A percentile compares a stretch with the other conserved stretches of the same genome.
Evolutionary conservation across 345 rosid genomes (phyloP).

Genomic region (Abelmoschus esculentus): DNA sequence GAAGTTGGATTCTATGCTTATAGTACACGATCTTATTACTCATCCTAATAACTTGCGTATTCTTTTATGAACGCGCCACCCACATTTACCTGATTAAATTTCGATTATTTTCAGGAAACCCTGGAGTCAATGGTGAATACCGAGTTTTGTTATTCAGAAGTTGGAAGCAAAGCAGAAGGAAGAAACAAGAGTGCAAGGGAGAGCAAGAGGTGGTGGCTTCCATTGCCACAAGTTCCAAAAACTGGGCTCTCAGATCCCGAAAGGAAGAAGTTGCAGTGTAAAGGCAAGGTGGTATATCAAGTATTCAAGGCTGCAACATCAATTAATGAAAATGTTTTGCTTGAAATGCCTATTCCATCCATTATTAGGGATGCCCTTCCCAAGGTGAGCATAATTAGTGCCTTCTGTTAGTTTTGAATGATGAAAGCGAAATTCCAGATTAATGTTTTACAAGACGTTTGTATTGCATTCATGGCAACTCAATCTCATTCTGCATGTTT

Average conservation of each 20-base stretch:
- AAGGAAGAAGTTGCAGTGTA: constrained; percentile 52
- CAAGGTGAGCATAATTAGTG: constrained; percentile 38
- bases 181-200: constrained; percentile 54
- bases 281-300: constrained; percentile 67
- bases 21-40: constrained; percentile 43
- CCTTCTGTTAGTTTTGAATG: too few species aligned
- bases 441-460: not conserved
- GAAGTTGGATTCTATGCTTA: constrained; percentile 87
- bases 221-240: constrained; percentile 77
- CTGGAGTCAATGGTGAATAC: constrained; percentile 81
- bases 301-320: constrained; percentile 87
- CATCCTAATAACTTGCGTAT: not conserved
- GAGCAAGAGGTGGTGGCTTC: constrained; percentile 98
- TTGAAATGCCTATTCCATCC: constrained; percentile 79
- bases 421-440: not conserved
- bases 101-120: constrained; percentile 47
- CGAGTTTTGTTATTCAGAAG: constrained; percentile 89
- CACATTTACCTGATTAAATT: not conserved
- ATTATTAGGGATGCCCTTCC: constrained; percentile 69
- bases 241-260: constrained; percentile 64
- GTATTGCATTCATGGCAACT: not conserved
- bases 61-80: not conserved
- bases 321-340: constrained; percentile 70
- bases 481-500: not conserved
- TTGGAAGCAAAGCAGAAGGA: constrained; percentile 76